Conservation (phyloP, 2,329 filamentous ascomycete genomes). For the Fusarium vanettenii region DNA sequence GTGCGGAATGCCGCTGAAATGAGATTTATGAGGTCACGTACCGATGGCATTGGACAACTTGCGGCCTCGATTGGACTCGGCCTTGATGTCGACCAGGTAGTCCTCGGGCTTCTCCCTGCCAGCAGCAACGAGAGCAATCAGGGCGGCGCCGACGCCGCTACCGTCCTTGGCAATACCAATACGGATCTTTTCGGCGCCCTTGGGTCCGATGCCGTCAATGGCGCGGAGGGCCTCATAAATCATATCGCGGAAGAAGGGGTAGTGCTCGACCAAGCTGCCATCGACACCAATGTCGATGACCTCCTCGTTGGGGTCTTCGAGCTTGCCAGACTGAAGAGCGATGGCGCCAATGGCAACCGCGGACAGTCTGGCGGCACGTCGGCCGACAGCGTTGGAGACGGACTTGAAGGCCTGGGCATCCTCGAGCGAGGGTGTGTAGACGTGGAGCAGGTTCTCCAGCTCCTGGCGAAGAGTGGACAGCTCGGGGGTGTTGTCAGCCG, state of each 20-base stretch:
- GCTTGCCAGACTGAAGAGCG: conserved; percentile 81
- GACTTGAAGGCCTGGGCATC: conserved; percentile 91
- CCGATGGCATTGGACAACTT: conserved; percentile 46
- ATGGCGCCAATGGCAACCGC: conserved; percentile 90
- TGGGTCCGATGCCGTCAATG: conserved; percentile 80
- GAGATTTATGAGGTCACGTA: conserved; percentile 39
- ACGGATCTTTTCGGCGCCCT: conserved; percentile 85
- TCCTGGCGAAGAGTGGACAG: conserved; percentile 80
- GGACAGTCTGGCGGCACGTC: conserved; percentile 86
- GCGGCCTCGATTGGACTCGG: conserved; percentile 50
- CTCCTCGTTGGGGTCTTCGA: conserved; percentile 72
- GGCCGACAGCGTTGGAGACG: conserved; percentile 85
- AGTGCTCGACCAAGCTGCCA: conserved; percentile 94
- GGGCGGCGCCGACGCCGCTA: conserved; percentile 82
- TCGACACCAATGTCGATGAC: conserved; percentile 93
- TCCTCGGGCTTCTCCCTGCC: conserved; percentile 67
- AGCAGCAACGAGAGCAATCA: conserved; percentile 92
- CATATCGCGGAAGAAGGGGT: conserved; percentile 90
- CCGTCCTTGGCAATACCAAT: conserved; percentile 98
- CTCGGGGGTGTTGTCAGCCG: conserved; percentile 80
- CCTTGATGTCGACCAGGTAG: conserved; percentile 55
- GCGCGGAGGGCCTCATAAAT: conserved; percentile 84
- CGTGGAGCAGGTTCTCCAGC: conserved; percentile 79
- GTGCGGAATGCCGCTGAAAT: not conserved
- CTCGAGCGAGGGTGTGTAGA: conserved; percentile 81